Evolutionary conservation across 2,329 filamentous ascomycete species (phyloP), one percentile per base, ranked within the genome.

Genomic region (Didymella glomerata): DNA sequence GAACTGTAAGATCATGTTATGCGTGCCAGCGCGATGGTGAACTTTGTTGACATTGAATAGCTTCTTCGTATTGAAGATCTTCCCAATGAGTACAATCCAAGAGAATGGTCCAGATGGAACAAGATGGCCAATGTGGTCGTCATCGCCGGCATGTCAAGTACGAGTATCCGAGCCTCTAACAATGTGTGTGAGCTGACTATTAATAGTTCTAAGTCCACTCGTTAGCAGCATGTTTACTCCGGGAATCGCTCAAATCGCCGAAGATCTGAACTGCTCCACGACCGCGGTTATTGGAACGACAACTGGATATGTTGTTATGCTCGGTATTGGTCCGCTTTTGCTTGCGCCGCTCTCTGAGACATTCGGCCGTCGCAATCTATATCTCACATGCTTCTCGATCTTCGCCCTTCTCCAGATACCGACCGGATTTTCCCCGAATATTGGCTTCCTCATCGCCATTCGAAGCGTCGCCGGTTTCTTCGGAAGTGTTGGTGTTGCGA

Each of bases 221-320:
- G 81, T 80, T 1, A 80, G 77, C 20, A 81, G 78, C 38, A 83
- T 84, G 80, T 84, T 84, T 69, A 83, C 81, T 0, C 82, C 82
- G 0, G 82, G 81, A 1, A 83, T 84, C 51, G 68, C 74, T 10
- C 78, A 84, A 56, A 84, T 84, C 42, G 82, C 82, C 2, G 69
- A 79, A 45, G 78, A 80, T 27, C 73, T 84, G 18, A 56, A 79
- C 41, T 81, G 80, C 1, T 70, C 69, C 6, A 69, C 72, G 2
- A 74, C 78, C 13, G 72, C 70, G 10, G 81, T 84, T 22, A 81
- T 84, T 41, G 81, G 77, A 5, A 81, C 81, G 20, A 83, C 81
- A 4, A 84, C 82, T 1, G 81, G 80, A 11, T 84, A 83, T 56
- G 80, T 84, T 4, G 75, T 84, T 45, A 80, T 81, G 74, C 72